phyloP scores from a whole-genome alignment of 345 rosid genomes.

The Chamaenerion angustifolium region DNA sequence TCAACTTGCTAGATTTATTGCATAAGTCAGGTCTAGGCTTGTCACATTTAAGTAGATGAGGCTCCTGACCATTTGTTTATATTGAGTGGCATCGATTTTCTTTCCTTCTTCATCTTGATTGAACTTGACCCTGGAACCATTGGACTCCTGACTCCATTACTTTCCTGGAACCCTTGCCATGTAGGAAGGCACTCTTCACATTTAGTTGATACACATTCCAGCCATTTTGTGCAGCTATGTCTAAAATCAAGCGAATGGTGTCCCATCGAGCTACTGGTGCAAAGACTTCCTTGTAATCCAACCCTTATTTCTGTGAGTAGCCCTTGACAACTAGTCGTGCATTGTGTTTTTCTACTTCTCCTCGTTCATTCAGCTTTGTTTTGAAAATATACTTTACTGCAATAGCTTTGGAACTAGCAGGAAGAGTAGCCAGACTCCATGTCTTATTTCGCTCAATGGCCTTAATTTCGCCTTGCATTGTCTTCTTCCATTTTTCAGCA shows the following conservation, averaged over 20 bases:
- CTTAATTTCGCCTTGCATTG: not conserved
- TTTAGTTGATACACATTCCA: not conserved
- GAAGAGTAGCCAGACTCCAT: not conserved
- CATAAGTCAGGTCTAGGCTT: no score
- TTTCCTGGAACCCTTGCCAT: no score
- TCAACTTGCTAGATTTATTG: no score
- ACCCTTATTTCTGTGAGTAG: not conserved
- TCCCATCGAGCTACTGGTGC: not conserved
- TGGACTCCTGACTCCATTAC: no score
- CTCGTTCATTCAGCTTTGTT: not conserved
- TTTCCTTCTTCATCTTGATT: no score
- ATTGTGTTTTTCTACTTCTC: not conserved
- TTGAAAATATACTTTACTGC: not conserved
- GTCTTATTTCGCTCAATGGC: not conserved
- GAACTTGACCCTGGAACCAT: no score
- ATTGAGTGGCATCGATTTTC: no score
- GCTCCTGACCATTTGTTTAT: no score
- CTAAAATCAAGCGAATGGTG: not conserved
- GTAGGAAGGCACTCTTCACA: not conserved
- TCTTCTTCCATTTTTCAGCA: not conserved
- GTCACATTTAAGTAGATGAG: no score
- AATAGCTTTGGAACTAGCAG: not conserved
- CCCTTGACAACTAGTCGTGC: not conserved
- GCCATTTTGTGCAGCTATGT: rapidly evolving
- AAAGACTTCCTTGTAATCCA: not conserved